A percentile compares a stretch with the other conserved stretches of the same genome.
These are phyloP conservation scores for Nicotiana rustica DNA, from an alignment of 305 asterid genomes.

Conservation along the genomic window DNA sequence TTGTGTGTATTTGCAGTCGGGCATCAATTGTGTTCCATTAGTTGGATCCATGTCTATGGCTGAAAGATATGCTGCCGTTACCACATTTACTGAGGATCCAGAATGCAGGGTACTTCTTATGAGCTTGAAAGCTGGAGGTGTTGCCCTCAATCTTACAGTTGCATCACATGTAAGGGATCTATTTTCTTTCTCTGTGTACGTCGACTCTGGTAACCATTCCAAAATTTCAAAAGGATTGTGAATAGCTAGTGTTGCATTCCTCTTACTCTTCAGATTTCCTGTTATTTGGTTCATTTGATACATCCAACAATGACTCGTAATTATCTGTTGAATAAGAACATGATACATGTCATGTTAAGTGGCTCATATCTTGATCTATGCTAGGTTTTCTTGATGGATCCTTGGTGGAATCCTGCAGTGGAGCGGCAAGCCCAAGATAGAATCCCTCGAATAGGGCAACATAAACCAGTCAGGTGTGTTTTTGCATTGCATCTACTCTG, in stretches of 20 bases:
- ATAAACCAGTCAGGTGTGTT: constrained; percentile 75
- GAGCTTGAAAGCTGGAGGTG: constrained; percentile 93
- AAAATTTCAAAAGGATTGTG: background rate
- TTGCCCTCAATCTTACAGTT: constrained; percentile 88
- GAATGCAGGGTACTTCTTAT: constrained; percentile 80
- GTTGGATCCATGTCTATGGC: constrained; percentile 85
- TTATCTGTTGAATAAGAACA: background rate
- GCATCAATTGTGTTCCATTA: constrained; percentile 70
- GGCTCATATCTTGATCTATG: background rate
- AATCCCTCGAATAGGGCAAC: constrained; percentile 83
- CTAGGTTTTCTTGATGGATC: constrained; percentile 95
- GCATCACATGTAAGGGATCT: constrained; percentile 77
- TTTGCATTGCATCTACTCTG: background rate
- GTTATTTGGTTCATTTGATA: background rate
- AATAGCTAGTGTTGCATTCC: background rate
- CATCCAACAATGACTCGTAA: too few species aligned
- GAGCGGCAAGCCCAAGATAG: constrained; percentile 96
- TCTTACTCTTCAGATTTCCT: background rate
- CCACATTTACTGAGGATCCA: constrained; percentile 72
- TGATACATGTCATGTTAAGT: background rate
- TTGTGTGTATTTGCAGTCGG: constrained; percentile 55
- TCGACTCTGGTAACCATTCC: background rate
- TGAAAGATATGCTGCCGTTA: constrained; percentile 78
- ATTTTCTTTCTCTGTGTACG: background rate
- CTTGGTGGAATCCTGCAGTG: constrained; percentile 98